These are phyloP conservation scores for Epichloe elymi DNA, from an alignment of 2,329 filamentous ascomycete species.

Conservation along the genomic window DNA sequence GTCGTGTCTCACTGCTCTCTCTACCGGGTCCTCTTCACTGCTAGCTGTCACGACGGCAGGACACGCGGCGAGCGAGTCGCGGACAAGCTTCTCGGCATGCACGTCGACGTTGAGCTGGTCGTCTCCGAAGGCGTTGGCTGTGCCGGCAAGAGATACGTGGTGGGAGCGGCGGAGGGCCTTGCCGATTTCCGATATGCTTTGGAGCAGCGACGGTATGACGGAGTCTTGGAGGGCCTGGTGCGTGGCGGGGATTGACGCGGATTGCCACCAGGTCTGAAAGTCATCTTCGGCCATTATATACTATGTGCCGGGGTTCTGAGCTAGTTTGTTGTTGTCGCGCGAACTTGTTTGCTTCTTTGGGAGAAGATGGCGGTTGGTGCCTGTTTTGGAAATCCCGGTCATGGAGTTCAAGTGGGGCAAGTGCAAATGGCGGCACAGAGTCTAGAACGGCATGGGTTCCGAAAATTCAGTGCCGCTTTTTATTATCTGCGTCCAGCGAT, in stretches of 20 bases:
- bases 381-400: too few species aligned
- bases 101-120: constrained; percentile 48
- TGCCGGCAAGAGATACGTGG: constrained; percentile 32
- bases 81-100: constrained; percentile 33
- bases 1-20: constrained; percentile 16
- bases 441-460: too few species aligned
- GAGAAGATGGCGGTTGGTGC: too few species aligned
- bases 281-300: background rate
- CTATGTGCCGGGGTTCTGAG: background rate
- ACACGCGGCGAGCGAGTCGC: constrained; percentile 29
- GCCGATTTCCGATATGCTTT: constrained; percentile 31
- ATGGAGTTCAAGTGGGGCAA: too few species aligned
- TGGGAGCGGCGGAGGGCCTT: constrained; percentile 29
- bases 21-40: constrained; percentile 48
- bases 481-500: too few species aligned
- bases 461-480: too few species aligned
- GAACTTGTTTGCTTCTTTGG: too few species aligned
- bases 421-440: too few species aligned
- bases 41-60: constrained; percentile 35
- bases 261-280: constrained; percentile 1
- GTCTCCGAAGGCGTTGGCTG: constrained; percentile 44
- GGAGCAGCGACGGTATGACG: constrained; percentile 36
- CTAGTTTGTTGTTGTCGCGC: too few species aligned
- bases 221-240: constrained; percentile 24
- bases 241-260: constrained; percentile 8